Conservation (phyloP, 2,329 filamentous ascomycete genomes). For the Thermothelomyces thermophilus region DNA sequence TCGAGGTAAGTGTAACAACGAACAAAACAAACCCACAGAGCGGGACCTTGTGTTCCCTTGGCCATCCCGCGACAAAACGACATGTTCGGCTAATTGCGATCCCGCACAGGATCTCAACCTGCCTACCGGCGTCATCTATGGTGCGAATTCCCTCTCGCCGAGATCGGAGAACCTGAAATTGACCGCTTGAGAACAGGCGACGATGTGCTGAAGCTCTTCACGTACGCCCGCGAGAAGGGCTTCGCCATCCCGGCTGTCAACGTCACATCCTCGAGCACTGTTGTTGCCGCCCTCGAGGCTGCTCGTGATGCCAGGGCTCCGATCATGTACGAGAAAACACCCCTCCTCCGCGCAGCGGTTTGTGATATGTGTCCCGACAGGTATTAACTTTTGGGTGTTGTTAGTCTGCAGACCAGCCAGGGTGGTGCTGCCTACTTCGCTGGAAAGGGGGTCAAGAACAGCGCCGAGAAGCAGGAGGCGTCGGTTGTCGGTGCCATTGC, state of each 20-base stretch:
- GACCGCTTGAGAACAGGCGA: slow-evolving; percentile 14
- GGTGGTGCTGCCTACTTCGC: slow-evolving; percentile 91
- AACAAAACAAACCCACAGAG: background rate
- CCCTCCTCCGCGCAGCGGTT: background rate
- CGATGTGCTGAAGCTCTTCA: slow-evolving; percentile 55
- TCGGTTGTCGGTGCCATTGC: slow-evolving; percentile 85
- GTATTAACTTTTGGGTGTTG: slow-evolving; percentile 2
- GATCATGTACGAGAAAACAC: slow-evolving; percentile 29
- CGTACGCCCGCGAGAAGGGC: slow-evolving; percentile 79
- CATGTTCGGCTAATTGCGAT: background rate
- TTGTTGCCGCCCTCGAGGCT: slow-evolving; percentile 82
- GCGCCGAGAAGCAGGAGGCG: slow-evolving; percentile 65
- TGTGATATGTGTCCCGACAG: background rate
- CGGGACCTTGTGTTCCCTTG: no score
- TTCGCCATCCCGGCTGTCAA: slow-evolving; percentile 91
- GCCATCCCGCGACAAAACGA: no score
- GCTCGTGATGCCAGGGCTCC: slow-evolving; percentile 87
- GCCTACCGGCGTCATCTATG: slow-evolving; percentile 22
- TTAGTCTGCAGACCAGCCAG: slow-evolving; percentile 90
- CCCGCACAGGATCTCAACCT: slow-evolving; percentile 19
- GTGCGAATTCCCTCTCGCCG: slow-evolving; percentile 9
- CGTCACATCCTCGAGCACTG: slow-evolving; percentile 79
- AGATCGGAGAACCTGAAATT: slow-evolving; percentile 12
- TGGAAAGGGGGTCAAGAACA: slow-evolving; percentile 80
- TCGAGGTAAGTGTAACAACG: slow-evolving; percentile 14